phyloP scores from a whole-genome alignment of 2,329 filamentous ascomycete genomes.

The Penicillium italicum region DNA sequence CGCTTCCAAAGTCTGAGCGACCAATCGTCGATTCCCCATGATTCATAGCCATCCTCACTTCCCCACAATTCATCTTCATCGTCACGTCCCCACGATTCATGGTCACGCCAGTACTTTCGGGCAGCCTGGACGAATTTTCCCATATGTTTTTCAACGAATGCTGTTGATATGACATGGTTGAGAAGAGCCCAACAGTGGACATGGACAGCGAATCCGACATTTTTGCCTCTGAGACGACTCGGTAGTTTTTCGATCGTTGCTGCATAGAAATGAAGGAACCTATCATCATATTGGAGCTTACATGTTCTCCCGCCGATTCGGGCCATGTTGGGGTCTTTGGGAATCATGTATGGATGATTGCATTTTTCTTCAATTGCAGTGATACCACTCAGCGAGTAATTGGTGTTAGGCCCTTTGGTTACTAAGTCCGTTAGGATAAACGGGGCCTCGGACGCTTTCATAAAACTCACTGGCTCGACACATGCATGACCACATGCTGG shows the following conservation, averaged over 20 bases:
- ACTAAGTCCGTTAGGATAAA: background rate
- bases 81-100: background rate
- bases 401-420: background rate
- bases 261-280: background rate
- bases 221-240: background rate
- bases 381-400: constrained; percentile 5
- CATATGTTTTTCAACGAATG: background rate
- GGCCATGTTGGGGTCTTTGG: constrained; percentile 1
- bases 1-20: too few species aligned
- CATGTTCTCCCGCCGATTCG: constrained; percentile 1
- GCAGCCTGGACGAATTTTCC: background rate
- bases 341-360: background rate
- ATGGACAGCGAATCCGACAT: constrained; percentile 7
- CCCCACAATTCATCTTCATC: too few species aligned
- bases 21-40: too few species aligned
- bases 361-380: background rate
- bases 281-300: background rate
- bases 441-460: background rate
- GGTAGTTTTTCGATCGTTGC: background rate
- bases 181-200: constrained; percentile 12
- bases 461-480: constrained; percentile 11
- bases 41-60: too few species aligned
- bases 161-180: background rate
- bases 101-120: constrained; percentile 2
- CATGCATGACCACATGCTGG: constrained; percentile 4